Evolutionary conservation across 2,329 filamentous ascomycete genomes (phyloP).

Genomic region (Diaporthe citrichinensis): DNA sequence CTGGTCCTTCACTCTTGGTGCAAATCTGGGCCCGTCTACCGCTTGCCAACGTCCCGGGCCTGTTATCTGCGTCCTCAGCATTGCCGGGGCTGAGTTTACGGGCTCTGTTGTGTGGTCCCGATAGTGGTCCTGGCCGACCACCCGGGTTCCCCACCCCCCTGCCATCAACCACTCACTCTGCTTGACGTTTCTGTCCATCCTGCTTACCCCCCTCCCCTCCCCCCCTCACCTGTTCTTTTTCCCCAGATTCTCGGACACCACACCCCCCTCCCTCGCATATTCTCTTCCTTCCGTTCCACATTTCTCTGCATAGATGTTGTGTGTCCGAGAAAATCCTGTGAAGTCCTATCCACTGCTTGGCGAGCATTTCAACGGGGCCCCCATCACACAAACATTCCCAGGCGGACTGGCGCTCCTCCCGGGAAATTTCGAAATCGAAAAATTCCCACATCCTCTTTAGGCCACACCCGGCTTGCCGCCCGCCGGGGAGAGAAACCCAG

Average conservation of each 20-base stretch:
- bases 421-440: slow-evolving; percentile 30
- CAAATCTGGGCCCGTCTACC: background rate
- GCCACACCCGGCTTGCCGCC: background rate
- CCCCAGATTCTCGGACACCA: slow-evolving; percentile 25
- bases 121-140: slow-evolving; percentile 28
- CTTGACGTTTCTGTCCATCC: slow-evolving; percentile 17
- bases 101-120: slow-evolving; percentile 26
- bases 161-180: slow-evolving; percentile 20
- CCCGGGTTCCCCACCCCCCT: slow-evolving; percentile 26
- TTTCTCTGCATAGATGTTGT: slow-evolving; percentile 25
- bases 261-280: slow-evolving; percentile 27
- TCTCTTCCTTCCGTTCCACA: slow-evolving; percentile 35
- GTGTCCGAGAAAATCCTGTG: slow-evolving; percentile 20
- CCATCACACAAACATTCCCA: slow-evolving; percentile 23
- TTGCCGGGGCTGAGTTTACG: slow-evolving; percentile 20
- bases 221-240: slow-evolving; percentile 34
- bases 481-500: slow-evolving; percentile 7
- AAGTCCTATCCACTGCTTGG: slow-evolving; percentile 19
- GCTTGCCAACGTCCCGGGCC: background rate
- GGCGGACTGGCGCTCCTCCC: slow-evolving; percentile 7
- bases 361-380: slow-evolving; percentile 1
- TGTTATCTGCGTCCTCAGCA: background rate
- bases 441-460: slow-evolving; percentile 21
- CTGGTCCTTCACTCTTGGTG: background rate
- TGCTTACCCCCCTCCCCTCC: slow-evolving; percentile 26